These are phyloP conservation scores for Beauveria caledonica DNA, from an alignment of 2,329 filamentous ascomycete species.

Conservation along the genomic window DNA sequence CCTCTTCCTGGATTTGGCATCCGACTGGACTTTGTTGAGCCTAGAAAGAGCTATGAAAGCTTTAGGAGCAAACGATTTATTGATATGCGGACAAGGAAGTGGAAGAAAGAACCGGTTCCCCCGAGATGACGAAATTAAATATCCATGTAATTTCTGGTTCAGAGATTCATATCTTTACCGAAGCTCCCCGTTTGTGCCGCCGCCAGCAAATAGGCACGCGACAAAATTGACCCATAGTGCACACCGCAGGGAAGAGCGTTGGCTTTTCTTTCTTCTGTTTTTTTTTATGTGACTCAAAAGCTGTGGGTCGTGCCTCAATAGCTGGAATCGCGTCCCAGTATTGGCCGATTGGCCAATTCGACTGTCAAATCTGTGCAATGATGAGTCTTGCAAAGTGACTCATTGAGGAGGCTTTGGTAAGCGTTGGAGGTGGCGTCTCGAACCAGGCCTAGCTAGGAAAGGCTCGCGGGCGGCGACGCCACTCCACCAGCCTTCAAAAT, in stretches of 20 bases:
- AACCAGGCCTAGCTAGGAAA: constrained; percentile 8
- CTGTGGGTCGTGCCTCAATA: neutral
- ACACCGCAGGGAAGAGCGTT: neutral
- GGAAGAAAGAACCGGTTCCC: too few species aligned
- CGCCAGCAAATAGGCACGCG: neutral
- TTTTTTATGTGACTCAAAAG: constrained; percentile 1
- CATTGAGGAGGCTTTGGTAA: constrained; percentile 3
- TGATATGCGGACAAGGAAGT: too few species aligned
- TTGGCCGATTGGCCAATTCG: constrained; percentile 7
- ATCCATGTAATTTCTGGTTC: too few species aligned
- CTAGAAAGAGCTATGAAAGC: too few species aligned
- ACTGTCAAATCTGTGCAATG: neutral
- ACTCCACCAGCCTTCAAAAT: constrained; percentile 12
- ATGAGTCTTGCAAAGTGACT: constrained; percentile 8
- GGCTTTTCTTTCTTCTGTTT: too few species aligned
- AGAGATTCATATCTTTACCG: too few species aligned
- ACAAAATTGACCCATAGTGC: neutral
- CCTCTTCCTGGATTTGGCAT: too few species aligned
- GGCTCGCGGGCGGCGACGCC: neutral
- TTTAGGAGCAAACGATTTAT: too few species aligned
- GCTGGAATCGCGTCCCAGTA: neutral
- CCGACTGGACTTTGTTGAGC: too few species aligned
- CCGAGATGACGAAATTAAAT: too few species aligned
- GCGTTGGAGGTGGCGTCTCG: constrained; percentile 8
- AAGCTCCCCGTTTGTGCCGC: too few species aligned